Percentiles rank a stretch among this genome's conserved stretches.
Evolutionary conservation across 495 filamentous ascomycete species (phyloP).

Genomic region (Neurospora sp.): DNA sequence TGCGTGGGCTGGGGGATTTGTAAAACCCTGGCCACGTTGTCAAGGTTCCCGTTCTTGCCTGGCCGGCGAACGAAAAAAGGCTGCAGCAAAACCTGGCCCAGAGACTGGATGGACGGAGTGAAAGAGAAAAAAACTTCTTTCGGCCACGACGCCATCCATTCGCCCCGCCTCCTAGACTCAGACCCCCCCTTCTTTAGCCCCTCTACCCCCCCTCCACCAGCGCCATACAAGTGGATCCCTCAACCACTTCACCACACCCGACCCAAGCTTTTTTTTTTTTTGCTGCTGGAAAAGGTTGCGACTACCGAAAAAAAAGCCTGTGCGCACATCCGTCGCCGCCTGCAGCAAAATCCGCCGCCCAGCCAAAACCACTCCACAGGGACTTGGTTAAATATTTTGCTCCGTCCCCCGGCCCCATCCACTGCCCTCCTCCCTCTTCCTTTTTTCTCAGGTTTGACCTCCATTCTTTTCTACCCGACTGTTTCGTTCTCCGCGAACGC

Average conservation of each 20-base stretch:
- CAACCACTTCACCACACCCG: constrained; percentile 1
- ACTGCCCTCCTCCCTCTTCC: constrained; percentile 4
- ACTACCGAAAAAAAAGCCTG: constrained; percentile 8
- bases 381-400: constrained; percentile 17
- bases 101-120: neutral
- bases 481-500: constrained; percentile 15
- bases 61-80: constrained; percentile 2
- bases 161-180: neutral
- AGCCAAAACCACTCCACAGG: neutral
- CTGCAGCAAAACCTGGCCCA: constrained; percentile 8
- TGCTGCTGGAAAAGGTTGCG: neutral
- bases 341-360: neutral
- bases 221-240: constrained; percentile 4
- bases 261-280: constrained; percentile 5
- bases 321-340: constrained; percentile 7
- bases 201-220: constrained; percentile 13
- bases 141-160: constrained; percentile 7
- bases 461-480: constrained; percentile 16
- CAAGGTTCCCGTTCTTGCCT: neutral
- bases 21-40: neutral
- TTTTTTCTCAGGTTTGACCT: constrained; percentile 15
- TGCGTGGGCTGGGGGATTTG: neutral
- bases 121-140: constrained; percentile 21
- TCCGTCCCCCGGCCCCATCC: constrained; percentile 7
- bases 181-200: neutral